Conservation (phyloP, 2,329 filamentous ascomycete genomes). For the Cytospora mali region DNA sequence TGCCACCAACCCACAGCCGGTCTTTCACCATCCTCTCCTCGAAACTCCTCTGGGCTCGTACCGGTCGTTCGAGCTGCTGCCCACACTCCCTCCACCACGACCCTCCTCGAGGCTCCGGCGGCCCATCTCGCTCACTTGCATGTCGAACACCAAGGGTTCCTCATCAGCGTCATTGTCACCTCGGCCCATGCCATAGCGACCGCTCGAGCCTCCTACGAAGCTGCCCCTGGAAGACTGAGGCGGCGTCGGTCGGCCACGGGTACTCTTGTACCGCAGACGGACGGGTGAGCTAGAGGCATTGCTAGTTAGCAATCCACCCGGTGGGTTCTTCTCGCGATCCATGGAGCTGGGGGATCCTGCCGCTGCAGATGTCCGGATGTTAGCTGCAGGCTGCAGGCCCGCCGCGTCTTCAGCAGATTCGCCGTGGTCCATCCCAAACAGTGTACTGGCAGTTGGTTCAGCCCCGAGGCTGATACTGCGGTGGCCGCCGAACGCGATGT, state of each 20-base stretch:
- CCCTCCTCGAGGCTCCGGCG: slow-evolving; percentile 28
- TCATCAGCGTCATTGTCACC: slow-evolving; percentile 45
- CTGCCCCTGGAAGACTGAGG: slow-evolving; percentile 50
- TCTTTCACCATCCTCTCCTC: slow-evolving; percentile 25
- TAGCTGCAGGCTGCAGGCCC: slow-evolving; percentile 46
- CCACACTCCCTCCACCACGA: slow-evolving; percentile 25
- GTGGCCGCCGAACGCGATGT: slow-evolving; percentile 62
- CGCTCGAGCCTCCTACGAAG: slow-evolving; percentile 44
- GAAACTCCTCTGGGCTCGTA: slow-evolving; percentile 25
- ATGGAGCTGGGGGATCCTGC: slow-evolving; percentile 42
- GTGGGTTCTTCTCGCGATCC: slow-evolving; percentile 49
- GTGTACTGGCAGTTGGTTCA: slow-evolving; percentile 65
- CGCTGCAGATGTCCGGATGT: slow-evolving; percentile 44
- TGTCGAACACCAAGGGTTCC: slow-evolving; percentile 28
- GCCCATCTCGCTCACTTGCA: slow-evolving; percentile 28
- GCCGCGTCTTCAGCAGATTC: slow-evolving; percentile 40
- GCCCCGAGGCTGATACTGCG: slow-evolving; percentile 70
- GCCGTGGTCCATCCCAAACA: slow-evolving; percentile 52
- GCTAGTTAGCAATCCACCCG: slow-evolving; percentile 37
- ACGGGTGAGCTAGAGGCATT: slow-evolving; percentile 48
- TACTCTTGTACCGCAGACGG: slow-evolving; percentile 47
- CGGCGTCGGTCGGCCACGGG: slow-evolving; percentile 44
- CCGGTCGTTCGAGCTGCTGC: slow-evolving; percentile 26
- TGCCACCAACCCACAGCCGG: neutral
- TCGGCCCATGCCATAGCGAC: slow-evolving; percentile 38